A percentile compares a stretch with the other conserved stretches of the same genome.
Conservation (phyloP, 306 rosid genomes). For the Sphenostylis stenocarpa region DNA sequence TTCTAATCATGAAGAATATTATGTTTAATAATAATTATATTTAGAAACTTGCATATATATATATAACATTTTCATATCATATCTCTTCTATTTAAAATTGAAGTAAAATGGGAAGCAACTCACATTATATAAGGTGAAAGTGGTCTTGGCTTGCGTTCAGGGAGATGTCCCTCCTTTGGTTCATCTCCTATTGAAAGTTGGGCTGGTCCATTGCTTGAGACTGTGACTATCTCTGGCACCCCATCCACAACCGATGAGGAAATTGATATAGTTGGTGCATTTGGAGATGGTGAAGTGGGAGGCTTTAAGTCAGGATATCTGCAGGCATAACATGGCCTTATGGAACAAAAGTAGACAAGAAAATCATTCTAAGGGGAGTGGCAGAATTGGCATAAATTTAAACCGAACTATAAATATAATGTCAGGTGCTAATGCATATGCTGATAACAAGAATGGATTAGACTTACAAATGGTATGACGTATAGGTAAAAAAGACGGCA, state of each 20-base stretch:
- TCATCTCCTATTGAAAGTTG: constrained; percentile 37
- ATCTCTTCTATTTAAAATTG: no score
- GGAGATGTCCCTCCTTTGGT: constrained; percentile 31
- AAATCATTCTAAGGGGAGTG: not conserved
- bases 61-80: no score
- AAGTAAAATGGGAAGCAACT: constrained; percentile 38
- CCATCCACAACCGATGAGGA: constrained; percentile 34
- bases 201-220: constrained; percentile 44
- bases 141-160: constrained; percentile 56
- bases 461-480: constrained; percentile 55
- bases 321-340: constrained; percentile 23
- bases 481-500: constrained; percentile 18
- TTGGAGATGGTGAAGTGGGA: constrained; percentile 79
- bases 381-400: constrained; percentile 4
- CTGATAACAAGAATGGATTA: not conserved
- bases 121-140: constrained; percentile 71
- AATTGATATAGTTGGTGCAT: constrained; percentile 42
- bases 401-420: not conserved
- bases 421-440: not conserved
- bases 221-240: constrained; percentile 20
- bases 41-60: no score
- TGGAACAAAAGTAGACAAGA: not conserved
- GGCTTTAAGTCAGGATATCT: constrained; percentile 82
- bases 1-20: no score
- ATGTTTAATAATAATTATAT: no score